A percentile compares a stretch with the other conserved stretches of the same genome.
Evolutionary conservation across 176 grass and related monocot genomes (phyloP).

Genomic region (Musa itinerans): DNA sequence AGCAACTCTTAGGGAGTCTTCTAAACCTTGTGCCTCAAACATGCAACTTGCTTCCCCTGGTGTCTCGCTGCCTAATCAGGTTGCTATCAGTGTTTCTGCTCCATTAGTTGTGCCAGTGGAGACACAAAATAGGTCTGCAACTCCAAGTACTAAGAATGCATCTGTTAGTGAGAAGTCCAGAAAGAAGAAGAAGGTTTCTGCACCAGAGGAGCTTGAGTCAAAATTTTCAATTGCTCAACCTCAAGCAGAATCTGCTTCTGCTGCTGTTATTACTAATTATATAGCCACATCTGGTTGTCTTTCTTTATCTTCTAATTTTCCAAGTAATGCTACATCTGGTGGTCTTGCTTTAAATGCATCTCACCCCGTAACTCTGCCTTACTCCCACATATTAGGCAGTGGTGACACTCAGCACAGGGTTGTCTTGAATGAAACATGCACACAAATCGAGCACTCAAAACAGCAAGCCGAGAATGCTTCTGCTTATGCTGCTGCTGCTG

Average conservation of each 20-base stretch:
- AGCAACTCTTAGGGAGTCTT: constrained; percentile 35
- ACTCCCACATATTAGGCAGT: constrained; percentile 31
- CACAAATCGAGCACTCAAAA: constrained; percentile 54
- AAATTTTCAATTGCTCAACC: constrained; percentile 47
- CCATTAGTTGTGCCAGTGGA: constrained; percentile 34
- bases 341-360: constrained; percentile 40
- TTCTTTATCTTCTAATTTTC: constrained; percentile 44
- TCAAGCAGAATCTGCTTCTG: constrained; percentile 25
- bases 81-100: constrained; percentile 27
- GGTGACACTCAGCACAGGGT: constrained; percentile 32
- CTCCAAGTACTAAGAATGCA: constrained; percentile 36
- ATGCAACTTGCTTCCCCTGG: constrained; percentile 10
- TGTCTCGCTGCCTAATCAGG: constrained; percentile 21
- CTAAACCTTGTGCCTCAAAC: constrained; percentile 30
- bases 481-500: constrained; percentile 45
- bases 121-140: constrained; percentile 40
- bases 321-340: constrained; percentile 35
- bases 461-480: constrained; percentile 54
- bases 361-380: constrained; percentile 35
- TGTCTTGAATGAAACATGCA: constrained; percentile 38
- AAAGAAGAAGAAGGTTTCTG: constrained; percentile 51
- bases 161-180: constrained; percentile 54
- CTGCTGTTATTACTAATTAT: constrained; percentile 31
- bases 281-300: constrained; percentile 21
- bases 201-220: neutral